These are phyloP conservation scores for Pestalotiopsis sp. DNA, from an alignment of 2,329 filamentous ascomycete genomes.

Conservation along the genomic window DNA sequence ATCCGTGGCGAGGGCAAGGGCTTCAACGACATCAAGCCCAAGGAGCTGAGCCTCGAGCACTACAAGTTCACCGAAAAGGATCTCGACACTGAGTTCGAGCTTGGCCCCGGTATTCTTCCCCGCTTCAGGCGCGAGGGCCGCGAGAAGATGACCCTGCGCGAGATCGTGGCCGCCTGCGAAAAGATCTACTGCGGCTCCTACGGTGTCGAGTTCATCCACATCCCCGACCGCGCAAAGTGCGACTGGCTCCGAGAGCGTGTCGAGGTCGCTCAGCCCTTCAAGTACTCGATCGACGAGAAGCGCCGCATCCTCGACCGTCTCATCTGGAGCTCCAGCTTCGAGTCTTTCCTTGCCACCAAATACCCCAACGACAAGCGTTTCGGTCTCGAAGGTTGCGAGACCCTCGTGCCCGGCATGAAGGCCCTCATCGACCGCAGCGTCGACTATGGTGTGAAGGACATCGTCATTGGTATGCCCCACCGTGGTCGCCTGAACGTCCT, in stretches of 20 bases:
- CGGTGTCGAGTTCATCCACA: constrained; percentile 98
- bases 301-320: constrained; percentile 94
- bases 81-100: constrained; percentile 85
- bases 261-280: constrained; percentile 92
- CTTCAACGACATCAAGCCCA: constrained; percentile 85
- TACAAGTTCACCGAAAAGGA: constrained; percentile 96
- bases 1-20: constrained; percentile 85
- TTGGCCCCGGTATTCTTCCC: constrained; percentile 93
- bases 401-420: constrained; percentile 98
- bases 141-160: constrained; percentile 94
- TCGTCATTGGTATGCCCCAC: constrained; percentile 99
- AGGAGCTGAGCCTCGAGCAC: constrained; percentile 89
- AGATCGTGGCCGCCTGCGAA: constrained; percentile 93
- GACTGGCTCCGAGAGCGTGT: constrained; percentile 97
- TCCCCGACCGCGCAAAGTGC: constrained; percentile 94
- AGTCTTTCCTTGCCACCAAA: constrained; percentile 92
- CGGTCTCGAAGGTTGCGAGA: constrained; percentile 96
- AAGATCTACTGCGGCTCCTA: constrained; percentile 97
- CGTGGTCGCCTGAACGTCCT: constrained; percentile 97
- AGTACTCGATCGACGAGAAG: constrained; percentile 98
- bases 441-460: constrained; percentile 98
- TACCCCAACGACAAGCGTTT: constrained; percentile 99
- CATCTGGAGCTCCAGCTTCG: constrained; percentile 98
- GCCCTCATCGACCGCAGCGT: constrained; percentile 97
- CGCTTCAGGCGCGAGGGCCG: constrained; percentile 87